Base-by-base conservation (phyloP, 495 filamentous ascomycete species). In the Lindgomyces ingoldianus region DNA sequence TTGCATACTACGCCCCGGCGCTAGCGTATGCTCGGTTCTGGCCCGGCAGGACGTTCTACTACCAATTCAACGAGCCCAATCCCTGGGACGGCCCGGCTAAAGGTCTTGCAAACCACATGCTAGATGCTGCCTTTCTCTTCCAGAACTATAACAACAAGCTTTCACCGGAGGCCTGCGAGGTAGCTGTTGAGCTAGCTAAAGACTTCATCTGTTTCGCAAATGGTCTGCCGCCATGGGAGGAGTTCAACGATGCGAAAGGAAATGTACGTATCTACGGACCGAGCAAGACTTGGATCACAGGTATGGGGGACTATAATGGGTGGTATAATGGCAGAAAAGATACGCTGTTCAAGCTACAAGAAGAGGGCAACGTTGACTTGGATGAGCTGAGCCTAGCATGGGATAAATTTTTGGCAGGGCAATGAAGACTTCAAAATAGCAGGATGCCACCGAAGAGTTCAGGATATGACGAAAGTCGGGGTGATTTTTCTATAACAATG, bases 31-130 rank as follows among this genome's bases (percentile, higher is more conserved):
- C 76, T 3, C 50, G 60, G 41, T 74, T 71, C 19, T 79, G 75
- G 76, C 70, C 65, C 12, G 72, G 78, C 1, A 77, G 29, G 21
- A 67, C 77, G 16, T 78, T 78, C 56, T 72, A 80, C 8, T 81
- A 81, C 69, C 74, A 81, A 39, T 81, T 82, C 72, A 79, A 81
- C 55, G 77, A 79, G 42, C 72, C 71, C 0, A 81, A 81, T 62
- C 80, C 80, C 0, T 83, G 78, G 77, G 75, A 80, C 11, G 80
- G 80, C 1, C 69, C 69, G 4, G 80, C 73, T 72, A 78, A 80
- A 57, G 77, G 76, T 4, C 61, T 57, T 12, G 64, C 75, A 11
- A 75, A 64, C 6, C 81, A 83, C 57, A 74, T 81, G 48, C 74
- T 83, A 0, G 81, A 81, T 42, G 61, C 78, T n/a, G 74, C 75